Percentiles rank a stretch among this genome's conserved stretches.
Evolutionary conservation across 371 early-diverging fungal genomes (phyloP).

Genomic region (Rhizomucor pusillus): DNA sequence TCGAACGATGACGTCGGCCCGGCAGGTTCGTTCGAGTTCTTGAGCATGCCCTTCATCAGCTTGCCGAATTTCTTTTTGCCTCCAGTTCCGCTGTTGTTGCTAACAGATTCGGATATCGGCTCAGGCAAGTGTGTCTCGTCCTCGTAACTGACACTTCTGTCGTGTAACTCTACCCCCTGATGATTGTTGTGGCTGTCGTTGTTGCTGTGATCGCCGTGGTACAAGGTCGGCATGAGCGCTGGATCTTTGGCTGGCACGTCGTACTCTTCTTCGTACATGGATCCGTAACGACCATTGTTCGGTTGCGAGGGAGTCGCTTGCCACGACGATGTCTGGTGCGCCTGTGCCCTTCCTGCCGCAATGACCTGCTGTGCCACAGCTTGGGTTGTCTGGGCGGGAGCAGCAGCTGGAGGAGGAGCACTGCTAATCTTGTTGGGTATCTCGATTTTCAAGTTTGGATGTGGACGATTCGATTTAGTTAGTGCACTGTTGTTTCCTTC

Average conservation of each 20-base stretch:
- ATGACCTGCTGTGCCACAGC: conserved; percentile 26
- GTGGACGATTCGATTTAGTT: conserved; percentile 24
- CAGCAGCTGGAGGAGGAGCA: conserved; percentile 1
- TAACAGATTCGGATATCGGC: not conserved
- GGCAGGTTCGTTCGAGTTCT: conserved; percentile 2
- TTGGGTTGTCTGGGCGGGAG: conserved; percentile 12
- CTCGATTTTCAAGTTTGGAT: conserved; percentile 37
- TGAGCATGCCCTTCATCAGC: conserved; percentile 23
- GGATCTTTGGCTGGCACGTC: conserved; percentile 6
- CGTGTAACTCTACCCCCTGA: too few relatives aligned
- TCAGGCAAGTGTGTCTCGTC: conserved; percentile 1
- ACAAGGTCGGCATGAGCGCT: not conserved
- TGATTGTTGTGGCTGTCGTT: not conserved
- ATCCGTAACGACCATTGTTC: too few relatives aligned
- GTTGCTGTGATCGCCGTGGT: conserved; percentile 3
- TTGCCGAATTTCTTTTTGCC: conserved; percentile 15
- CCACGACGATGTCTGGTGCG: conserved; percentile 24
- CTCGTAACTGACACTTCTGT: not conserved
- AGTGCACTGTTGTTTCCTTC: not conserved
- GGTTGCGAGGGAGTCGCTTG: conserved; percentile 1
- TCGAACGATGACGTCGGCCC: not conserved
- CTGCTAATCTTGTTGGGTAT: conserved; percentile 30
- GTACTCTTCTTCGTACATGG: too few relatives aligned
- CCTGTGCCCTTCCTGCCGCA: conserved; percentile 26
- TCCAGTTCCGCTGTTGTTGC: conserved; percentile 3